A percentile compares a stretch with the other conserved stretches of the same genome.
phyloP scores from a whole-genome alignment of 768 basidiomycete species.

The Candolleomyces eurysporus region DNA sequence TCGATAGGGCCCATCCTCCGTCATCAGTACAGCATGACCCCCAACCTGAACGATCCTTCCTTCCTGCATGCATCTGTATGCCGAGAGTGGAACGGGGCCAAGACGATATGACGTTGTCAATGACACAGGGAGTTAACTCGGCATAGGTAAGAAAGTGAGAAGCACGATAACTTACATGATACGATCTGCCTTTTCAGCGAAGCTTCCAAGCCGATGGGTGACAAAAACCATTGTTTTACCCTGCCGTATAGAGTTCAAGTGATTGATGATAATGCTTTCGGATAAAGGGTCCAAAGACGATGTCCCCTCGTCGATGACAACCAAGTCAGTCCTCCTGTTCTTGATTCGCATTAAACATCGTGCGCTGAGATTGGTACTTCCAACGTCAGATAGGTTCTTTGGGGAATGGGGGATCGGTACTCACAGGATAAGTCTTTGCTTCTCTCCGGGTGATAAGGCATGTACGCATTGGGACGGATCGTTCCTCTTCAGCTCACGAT shows the following conservation, averaged over 20 bases:
- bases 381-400: neutral
- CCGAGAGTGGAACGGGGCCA: neutral
- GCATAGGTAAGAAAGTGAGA: neutral
- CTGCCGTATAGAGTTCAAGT: constrained; percentile 29
- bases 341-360: constrained; percentile 37
- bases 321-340: constrained; percentile 33
- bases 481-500: constrained; percentile 25
- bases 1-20: constrained; percentile 27
- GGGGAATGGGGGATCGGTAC: constrained; percentile 15
- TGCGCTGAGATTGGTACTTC: constrained; percentile 27
- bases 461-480: constrained; percentile 16
- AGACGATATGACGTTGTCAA: neutral
- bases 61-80: constrained; percentile 40
- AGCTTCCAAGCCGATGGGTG: constrained; percentile 42
- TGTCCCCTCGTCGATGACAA: constrained; percentile 53
- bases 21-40: constrained; percentile 31
- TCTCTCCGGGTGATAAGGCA: constrained; percentile 34
- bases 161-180: constrained; percentile 40
- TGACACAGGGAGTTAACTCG: neutral
- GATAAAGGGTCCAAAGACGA: constrained; percentile 48
- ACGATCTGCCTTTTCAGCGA: constrained; percentile 44
- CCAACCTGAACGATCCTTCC: constrained; percentile 33
- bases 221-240: constrained; percentile 51
- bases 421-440: constrained; percentile 40
- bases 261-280: constrained; percentile 42